Evolutionary conservation across 2,329 filamentous ascomycete species (phyloP), one percentile per base, ranked within the genome.

Genomic region (Alternaria metachromatica): DNA sequence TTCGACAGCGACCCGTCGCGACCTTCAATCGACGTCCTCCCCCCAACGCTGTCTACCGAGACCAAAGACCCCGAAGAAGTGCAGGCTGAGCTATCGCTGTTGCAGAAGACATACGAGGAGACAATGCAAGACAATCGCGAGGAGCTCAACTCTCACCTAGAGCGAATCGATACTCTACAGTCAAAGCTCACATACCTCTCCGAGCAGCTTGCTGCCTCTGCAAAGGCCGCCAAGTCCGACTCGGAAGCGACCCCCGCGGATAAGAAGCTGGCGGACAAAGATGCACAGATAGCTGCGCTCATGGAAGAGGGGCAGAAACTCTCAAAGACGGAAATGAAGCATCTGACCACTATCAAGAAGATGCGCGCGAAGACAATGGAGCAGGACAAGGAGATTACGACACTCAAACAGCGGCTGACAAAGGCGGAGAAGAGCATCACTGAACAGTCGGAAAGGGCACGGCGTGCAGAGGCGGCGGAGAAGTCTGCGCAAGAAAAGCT

Each of bases 301-400:
- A 92, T 99, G 85, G 91, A 97, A 71, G 96, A 99, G 82, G 96
- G 96, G 0, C 92, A 96, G 72, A 94, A 91, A 69, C 85, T 98
- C 9, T 94, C 93, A 2, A 92, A 91, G 71, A 92, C 88, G 0
- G 96, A 99, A 78, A 88, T 97, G 79, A 93, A 94, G 74, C 90
- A 96, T 67, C 86, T 95, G 64, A 88, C 88, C 6, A 90, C 90
- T 5, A 92, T 98, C 72, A 97, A 96, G 80, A 94, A 93, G 74
- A 81, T 98, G 62, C 84, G 87, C 13, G 77, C 82, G 53, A 86
- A 87, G 68, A 74, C 83, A 13, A 69, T 78, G 11, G 86, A 88
- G 51, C 84, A 83, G 50, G 84, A 84, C 26, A 88, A 87, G 71
- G 77, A 81, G 5, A 82, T 85, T 37, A 76, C 79, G 1, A 83